Evolutionary conservation across 352 stramenopile species (phyloP).

Genomic region (Phytophthora citricola): DNA sequence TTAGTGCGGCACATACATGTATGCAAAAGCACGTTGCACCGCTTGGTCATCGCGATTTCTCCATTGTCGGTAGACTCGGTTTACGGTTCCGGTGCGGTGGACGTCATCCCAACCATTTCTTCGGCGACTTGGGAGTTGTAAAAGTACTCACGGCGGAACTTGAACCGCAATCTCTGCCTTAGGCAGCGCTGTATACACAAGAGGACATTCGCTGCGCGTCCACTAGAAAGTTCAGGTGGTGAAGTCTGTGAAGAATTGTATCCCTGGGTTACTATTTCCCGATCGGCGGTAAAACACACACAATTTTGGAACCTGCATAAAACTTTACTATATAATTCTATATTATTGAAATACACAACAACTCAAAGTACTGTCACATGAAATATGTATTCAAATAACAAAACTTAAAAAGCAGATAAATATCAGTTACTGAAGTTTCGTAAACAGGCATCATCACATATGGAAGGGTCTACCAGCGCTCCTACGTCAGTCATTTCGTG

Average conservation of each 20-base stretch:
- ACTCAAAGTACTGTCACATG: neutral
- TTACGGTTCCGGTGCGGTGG: neutral
- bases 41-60: too few species aligned
- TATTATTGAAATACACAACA: neutral
- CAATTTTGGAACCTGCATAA: neutral
- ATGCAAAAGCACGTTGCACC: too few species aligned
- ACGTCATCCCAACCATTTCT: neutral
- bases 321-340: neutral
- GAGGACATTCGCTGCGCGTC: neutral
- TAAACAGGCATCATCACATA: neutral
- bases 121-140: slow-evolving; percentile 14
- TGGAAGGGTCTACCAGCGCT: neutral
- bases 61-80: neutral
- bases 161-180: slow-evolving; percentile 84
- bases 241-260: neutral
- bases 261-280: slow-evolving; percentile 16
- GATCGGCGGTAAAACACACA: slow-evolving; percentile 4
- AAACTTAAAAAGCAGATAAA: neutral
- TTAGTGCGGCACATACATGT: too few species aligned
- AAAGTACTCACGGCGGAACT: slow-evolving; percentile 74
- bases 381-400: neutral
- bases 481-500: slow-evolving; percentile 28
- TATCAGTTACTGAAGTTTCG: neutral
- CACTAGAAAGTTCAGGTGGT: slow-evolving; percentile 23
- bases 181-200: slow-evolving; percentile 66